Percentiles rank a stretch among this genome's conserved stretches.
phyloP scores from a whole-genome alignment of 306 rosid genomes.

The Pachyrhizus erosus region DNA sequence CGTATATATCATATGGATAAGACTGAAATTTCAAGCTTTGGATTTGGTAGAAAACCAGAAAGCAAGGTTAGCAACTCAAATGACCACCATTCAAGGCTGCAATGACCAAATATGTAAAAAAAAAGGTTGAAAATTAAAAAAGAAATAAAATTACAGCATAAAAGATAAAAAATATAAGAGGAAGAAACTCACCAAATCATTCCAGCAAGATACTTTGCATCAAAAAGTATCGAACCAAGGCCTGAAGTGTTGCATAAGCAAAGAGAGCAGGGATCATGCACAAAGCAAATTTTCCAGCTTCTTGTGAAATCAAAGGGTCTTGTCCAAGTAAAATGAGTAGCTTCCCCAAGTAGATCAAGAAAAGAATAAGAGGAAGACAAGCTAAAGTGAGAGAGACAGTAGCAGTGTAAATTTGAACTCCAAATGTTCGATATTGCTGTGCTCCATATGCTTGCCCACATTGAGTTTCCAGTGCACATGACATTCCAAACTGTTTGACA shows the following conservation, averaged over 20 bases:
- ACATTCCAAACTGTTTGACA: constrained; percentile 65
- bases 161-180: not conserved
- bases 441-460: constrained; percentile 82
- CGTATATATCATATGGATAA: constrained; percentile 48
- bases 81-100: constrained; percentile 88
- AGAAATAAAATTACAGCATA: not conserved
- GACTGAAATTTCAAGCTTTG: constrained; percentile 82
- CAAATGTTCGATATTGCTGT: constrained; percentile 58
- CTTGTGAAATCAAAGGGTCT: constrained; percentile 76
- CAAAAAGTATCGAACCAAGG: constrained; percentile 66
- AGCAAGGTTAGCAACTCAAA: constrained; percentile 65
- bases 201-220: constrained; percentile 75
- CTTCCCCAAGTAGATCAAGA: constrained; percentile 68
- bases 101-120: constrained; percentile 24
- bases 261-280: constrained; percentile 81
- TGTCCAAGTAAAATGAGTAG: constrained; percentile 70
- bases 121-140: not conserved
- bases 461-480: constrained; percentile 69
- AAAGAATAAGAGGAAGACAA: constrained; percentile 63
- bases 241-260: constrained; percentile 68
- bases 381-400: constrained; percentile 59
- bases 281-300: constrained; percentile 68
- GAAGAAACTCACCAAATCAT: constrained; percentile 72
- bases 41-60: constrained; percentile 83
- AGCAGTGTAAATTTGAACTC: constrained; percentile 58